Evolutionary conservation across 2,329 filamentous ascomycete genomes (phyloP).

Genomic region (Juglanconis sp.): DNA sequence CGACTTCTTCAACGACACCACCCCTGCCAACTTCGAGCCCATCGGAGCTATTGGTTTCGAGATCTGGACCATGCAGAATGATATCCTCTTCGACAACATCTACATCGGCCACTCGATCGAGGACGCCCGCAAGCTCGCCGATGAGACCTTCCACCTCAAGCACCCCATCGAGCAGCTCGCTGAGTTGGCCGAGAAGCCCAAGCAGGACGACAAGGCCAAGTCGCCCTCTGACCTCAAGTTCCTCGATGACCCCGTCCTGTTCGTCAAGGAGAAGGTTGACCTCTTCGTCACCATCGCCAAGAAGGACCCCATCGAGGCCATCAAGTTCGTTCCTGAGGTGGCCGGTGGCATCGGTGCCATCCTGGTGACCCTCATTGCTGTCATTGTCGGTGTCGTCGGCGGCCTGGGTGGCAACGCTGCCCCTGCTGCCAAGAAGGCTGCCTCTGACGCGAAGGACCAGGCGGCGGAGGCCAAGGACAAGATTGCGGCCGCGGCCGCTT

Average conservation of each 20-base stretch:
- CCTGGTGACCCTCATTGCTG: slow-evolving; percentile 64
- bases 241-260: slow-evolving; percentile 83
- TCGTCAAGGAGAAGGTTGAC: slow-evolving; percentile 87
- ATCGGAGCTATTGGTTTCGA: slow-evolving; percentile 99
- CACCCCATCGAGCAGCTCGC: slow-evolving; percentile 74
- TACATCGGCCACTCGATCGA: slow-evolving; percentile 97
- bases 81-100: slow-evolving; percentile 99
- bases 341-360: slow-evolving; percentile 75
- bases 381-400: slow-evolving; percentile 66
- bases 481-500: slow-evolving; percentile 55
- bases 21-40: slow-evolving; percentile 91
- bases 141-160: slow-evolving; percentile 91
- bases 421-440: slow-evolving; percentile 71
- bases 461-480: slow-evolving; percentile 75
- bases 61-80: slow-evolving; percentile 99
- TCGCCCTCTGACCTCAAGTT: slow-evolving; percentile 79
- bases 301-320: slow-evolving; percentile 76
- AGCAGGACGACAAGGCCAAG: slow-evolving; percentile 60
- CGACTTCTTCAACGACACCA: slow-evolving; percentile 95
- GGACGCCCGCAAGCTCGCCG: slow-evolving; percentile 84
- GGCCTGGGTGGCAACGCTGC: slow-evolving; percentile 58
- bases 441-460: slow-evolving; percentile 63
- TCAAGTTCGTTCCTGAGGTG: slow-evolving; percentile 89
- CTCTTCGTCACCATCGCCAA: slow-evolving; percentile 83
- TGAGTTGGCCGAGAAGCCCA: slow-evolving; percentile 77